Conservation (phyloP, 192 early-diverging fungal genomes). For the Backusella sp. region DNA sequence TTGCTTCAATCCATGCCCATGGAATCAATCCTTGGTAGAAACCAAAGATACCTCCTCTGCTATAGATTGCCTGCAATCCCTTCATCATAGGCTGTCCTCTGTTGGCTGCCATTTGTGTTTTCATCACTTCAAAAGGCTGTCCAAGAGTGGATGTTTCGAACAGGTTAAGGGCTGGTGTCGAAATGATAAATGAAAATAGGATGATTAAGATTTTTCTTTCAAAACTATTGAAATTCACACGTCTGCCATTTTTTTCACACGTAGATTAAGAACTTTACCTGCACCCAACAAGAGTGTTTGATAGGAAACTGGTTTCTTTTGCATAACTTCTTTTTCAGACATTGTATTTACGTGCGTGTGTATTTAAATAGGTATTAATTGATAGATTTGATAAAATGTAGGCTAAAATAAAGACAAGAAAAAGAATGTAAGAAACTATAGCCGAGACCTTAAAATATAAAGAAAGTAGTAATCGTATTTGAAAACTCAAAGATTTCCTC, state of each 20-base stretch:
- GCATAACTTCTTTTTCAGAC: slow-evolving; percentile 27
- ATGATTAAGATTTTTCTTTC: slow-evolving; percentile 1
- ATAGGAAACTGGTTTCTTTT: slow-evolving; percentile 88
- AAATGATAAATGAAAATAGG: background rate
- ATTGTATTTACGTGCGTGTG: background rate
- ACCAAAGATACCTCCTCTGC: slow-evolving; percentile 84
- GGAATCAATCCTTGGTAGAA: slow-evolving; percentile 91
- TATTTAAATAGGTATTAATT: background rate
- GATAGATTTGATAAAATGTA: no score
- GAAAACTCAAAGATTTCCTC: background rate
- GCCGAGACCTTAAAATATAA: background rate
- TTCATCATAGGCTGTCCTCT: slow-evolving; percentile 75
- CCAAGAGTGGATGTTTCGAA: slow-evolving; percentile 93
- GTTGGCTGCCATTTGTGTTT: slow-evolving; percentile 95
- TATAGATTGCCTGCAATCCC: slow-evolving; percentile 75
- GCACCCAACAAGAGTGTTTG: slow-evolving; percentile 87
- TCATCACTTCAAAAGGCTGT: slow-evolving; percentile 96
- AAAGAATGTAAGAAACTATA: background rate
- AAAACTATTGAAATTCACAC: background rate
- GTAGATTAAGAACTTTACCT: slow-evolving; percentile 42
- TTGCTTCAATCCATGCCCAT: slow-evolving; percentile 67
- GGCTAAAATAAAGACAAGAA: background rate
- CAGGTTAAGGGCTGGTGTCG: slow-evolving; percentile 54
- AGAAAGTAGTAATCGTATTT: background rate
- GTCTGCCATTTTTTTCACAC: background rate